Base-by-base conservation (phyloP, 1,284 basidiomycete genomes). In the Ustilago cynodontis region DNA sequence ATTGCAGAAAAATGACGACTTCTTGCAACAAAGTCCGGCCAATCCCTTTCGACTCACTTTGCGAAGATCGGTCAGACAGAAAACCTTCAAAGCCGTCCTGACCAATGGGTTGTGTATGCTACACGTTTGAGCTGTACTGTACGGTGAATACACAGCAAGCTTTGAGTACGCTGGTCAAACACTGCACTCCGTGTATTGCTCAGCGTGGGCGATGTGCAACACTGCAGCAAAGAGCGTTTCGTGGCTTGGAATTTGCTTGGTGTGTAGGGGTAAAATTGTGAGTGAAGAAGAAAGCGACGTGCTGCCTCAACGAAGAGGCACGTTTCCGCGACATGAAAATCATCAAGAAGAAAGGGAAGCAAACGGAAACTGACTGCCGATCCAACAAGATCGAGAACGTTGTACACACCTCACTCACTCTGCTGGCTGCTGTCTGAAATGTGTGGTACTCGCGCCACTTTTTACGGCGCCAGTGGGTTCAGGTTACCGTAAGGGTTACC, bases 361-460 rank as follows among this genome's bases (percentile, higher is more conserved):
- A 7, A 26, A 49, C 47, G 28, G 24, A 54, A 39, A 35, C 9
- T 14, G 28, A n/a, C 52, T 39, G 52, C 60, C 52, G 43, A 63
- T 54, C 59, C 59, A 54, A 35, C 18, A 58, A 14, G 26, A 49
- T 49, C 47, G 47, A 49, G 47, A 28, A 49, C 47, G 41, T 43
- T 43, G 41, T n/a, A 43, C 37, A 16, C 43, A 22, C 14, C 24
- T 26, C 28, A 24, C 26, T 49, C 43, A 20, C 22, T 7, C 43
- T 45, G 43, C 43, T 45, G 5, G 43, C 13, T 45, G 3, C 41
- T 49, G 47, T 49, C 47, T 28, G 24, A 49, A 24, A 28, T 26
- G 26, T 26, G 47, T 49, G 47, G 47, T 49, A 49, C 47, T 50
- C 26, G 53, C 53, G 20, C 53, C 53, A 54, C 28, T 52, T 33